These are phyloP conservation scores for Vitis vinifera DNA, from an alignment of 164 flowering plant genomes.

Conservation along the genomic window DNA sequence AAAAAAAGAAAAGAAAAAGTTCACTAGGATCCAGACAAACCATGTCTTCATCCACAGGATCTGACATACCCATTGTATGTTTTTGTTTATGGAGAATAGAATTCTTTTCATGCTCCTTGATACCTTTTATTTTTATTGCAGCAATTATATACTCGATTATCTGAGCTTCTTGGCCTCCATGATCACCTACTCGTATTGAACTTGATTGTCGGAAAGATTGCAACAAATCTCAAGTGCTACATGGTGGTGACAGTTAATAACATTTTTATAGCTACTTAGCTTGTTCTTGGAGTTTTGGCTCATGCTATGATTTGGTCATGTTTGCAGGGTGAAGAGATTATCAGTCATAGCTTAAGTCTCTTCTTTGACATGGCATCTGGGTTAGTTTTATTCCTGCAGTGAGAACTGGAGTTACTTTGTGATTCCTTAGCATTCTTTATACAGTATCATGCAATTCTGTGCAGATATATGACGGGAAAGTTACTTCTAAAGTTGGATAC, in stretches of 20 bases:
- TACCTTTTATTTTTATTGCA: slow-evolving; percentile 47
- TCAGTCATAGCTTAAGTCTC: slow-evolving; percentile 86
- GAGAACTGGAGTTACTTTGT: neutral
- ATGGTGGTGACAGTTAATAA: slow-evolving; percentile 53
- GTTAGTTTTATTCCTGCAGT: slow-evolving; percentile 36
- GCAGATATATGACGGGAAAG: slow-evolving; percentile 97
- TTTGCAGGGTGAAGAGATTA: slow-evolving; percentile 87
- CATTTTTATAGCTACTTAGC: neutral
- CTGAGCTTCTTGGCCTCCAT: slow-evolving; percentile 94
- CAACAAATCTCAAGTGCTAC: slow-evolving; percentile 91
- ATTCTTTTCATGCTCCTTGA: slow-evolving; percentile 8
- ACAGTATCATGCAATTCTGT: neutral
- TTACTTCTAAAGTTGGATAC: slow-evolving; percentile 90
- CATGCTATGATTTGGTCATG: neutral
- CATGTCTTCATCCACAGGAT: no score
- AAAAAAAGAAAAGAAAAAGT: no score
- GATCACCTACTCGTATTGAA: slow-evolving; percentile 84
- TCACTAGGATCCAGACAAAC: no score
- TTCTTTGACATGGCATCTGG: slow-evolving; percentile 97
- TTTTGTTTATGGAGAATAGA: neutral
- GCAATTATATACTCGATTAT: slow-evolving; percentile 95
- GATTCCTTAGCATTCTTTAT: neutral
- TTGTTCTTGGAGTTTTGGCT: neutral
- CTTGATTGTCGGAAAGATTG: slow-evolving; percentile 93
- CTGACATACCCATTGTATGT: neutral